phyloP scores from a whole-genome alignment of 2,329 filamentous ascomycete species.

The Pyricularia pennisetigena region DNA sequence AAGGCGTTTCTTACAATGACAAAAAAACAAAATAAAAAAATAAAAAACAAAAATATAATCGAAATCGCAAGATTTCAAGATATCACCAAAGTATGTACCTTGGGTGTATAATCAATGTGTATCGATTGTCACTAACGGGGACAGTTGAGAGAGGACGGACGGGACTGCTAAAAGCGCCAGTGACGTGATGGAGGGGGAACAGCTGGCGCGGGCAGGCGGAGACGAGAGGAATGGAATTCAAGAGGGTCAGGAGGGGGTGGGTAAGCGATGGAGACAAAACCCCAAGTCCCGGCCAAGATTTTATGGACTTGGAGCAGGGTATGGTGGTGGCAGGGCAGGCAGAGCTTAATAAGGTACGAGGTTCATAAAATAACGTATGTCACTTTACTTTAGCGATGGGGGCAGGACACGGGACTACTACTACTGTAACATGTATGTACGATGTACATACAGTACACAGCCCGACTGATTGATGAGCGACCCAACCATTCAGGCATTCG shows the following conservation, averaged over 20 bases:
- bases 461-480: background rate
- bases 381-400: background rate
- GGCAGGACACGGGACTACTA: background rate
- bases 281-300: background rate
- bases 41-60: background rate
- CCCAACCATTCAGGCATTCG: background rate
- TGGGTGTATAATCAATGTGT: background rate
- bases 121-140: background rate
- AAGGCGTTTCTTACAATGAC: background rate
- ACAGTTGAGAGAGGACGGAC: background rate
- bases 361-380: background rate
- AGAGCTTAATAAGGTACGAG: background rate
- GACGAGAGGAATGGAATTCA: background rate
- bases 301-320: background rate
- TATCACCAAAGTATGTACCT: background rate
- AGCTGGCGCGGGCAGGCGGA: background rate
- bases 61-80: background rate
- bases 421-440: too few relatives aligned
- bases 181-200: slow-evolving; percentile 3
- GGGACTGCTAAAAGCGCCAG: background rate
- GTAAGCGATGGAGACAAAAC: background rate
- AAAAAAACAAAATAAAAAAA: background rate
- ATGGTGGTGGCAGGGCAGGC: background rate
- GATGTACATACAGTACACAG: background rate
- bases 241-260: background rate